phyloP scores from a whole-genome alignment of 106 monocot species.

The Dendrobium chrysotoxum region DNA sequence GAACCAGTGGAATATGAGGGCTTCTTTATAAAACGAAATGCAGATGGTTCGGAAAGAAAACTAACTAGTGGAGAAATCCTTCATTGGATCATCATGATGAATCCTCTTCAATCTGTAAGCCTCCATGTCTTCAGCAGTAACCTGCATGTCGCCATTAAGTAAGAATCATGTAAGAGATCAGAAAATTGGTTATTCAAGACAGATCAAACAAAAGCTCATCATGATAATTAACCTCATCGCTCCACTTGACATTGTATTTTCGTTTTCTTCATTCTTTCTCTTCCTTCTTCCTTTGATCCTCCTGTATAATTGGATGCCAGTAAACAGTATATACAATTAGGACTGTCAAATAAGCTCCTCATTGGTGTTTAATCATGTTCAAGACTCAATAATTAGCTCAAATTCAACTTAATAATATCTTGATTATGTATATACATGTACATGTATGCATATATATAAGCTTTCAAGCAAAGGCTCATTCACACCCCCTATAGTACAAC shows the following conservation, averaged over 20 bases:
- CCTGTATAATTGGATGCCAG: constrained; percentile 24
- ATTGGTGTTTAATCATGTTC: too few relatives aligned
- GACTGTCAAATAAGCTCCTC: neutral
- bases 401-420: too few relatives aligned
- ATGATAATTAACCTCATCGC: constrained; percentile 51
- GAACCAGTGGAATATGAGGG: too few relatives aligned
- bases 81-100: constrained; percentile 96
- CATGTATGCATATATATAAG: neutral
- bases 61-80: constrained; percentile 66
- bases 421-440: neutral
- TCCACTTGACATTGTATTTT: constrained; percentile 86
- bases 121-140: constrained; percentile 95
- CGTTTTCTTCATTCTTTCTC: constrained; percentile 90
- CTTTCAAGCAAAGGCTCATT: neutral
- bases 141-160: constrained; percentile 19
- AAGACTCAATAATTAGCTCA: too few relatives aligned
- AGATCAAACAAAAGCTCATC: neutral
- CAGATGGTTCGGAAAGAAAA: neutral
- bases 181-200: neutral
- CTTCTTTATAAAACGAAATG: too few relatives aligned
- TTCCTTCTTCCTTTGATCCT: constrained; percentile 80
- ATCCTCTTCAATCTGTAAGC: constrained; percentile 83
- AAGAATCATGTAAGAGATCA: too few relatives aligned
- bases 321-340: neutral
- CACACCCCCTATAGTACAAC: too few relatives aligned